Evolutionary conservation across 192 early-diverging fungal genomes (phyloP), one percentile per base, ranked within the genome.

Genomic region (Kappamyces sp.): DNA sequence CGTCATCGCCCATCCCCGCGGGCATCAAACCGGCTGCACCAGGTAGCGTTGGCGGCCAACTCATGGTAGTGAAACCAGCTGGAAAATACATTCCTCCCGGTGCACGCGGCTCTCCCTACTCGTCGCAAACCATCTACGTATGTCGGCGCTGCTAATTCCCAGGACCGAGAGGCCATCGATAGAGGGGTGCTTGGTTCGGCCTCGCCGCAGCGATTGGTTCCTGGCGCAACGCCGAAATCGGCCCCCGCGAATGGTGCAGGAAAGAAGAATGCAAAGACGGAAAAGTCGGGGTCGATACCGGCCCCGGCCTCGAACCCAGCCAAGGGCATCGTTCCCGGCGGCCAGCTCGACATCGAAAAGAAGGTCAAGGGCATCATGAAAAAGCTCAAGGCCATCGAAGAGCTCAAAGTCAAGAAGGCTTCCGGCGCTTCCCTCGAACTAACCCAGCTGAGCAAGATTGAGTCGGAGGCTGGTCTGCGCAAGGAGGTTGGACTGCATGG

Each of bases 361-460:
- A 88, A 87, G 67, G 75, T 93, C 58, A 85, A 91, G 47, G 79
- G 75, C 34, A 67, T 97, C 14, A 85, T 88, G 50, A 99, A 96
- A 75, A 99, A 97, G 71, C 65, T 97, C 47, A 84, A 85, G 61
- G 88, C 91, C 71, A 97, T 99, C 68, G 74, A 74, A 37, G 88
- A 88, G 45, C 77, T 99, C 42, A 91, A 88, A 64, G 81, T 83
- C 41, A 86, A 83, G 60, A 78, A 84, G 62, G 75, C 75, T 29
- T 77, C 75, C 11, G 94, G 94, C 32, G 89, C 90, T 48, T 72
- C 65, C 12, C 72, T 99, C 4, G 93, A 93, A 70, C 71, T 83
- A 55, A 88, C 90, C 22, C 91, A 94, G 75, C 71, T 86, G 9
- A 78, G 85, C 54, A 90, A 90, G 68, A 74, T 86, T 42, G 73